Conservation (phyloP, 306 rosid species). For the Castanopsis chinensis region DNA sequence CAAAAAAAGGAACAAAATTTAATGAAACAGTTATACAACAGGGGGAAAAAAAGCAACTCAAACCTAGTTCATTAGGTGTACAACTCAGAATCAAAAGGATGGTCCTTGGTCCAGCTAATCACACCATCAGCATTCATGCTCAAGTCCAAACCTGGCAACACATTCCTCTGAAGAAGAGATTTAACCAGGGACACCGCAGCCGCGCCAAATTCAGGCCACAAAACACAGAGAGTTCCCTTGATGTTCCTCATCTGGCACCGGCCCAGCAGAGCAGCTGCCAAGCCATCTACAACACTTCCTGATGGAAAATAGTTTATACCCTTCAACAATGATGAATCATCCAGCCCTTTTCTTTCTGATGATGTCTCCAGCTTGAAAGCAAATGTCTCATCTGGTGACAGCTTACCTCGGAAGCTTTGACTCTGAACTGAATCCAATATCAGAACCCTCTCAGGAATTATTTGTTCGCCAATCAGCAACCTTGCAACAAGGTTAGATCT, state of each 20-base stretch:
- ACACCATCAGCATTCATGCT: background rate
- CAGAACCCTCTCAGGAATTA: slow-evolving; percentile 51
- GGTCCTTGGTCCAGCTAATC: slow-evolving; percentile 45
- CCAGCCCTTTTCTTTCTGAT: slow-evolving; percentile 39
- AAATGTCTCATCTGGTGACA: slow-evolving; percentile 48
- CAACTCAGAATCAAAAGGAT: slow-evolving; percentile 50
- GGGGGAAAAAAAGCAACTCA: background rate
- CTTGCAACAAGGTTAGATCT: slow-evolving; percentile 54
- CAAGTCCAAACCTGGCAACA: slow-evolving; percentile 41
- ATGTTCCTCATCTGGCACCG: slow-evolving; percentile 56
- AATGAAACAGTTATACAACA: background rate
- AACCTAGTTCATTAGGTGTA: slow-evolving; percentile 43
- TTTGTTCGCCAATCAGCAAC: slow-evolving; percentile 34
- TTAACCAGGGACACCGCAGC: slow-evolving; percentile 44
- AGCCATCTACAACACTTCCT: slow-evolving; percentile 80
- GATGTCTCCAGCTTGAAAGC: slow-evolving; percentile 75
- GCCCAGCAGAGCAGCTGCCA: slow-evolving; percentile 67
- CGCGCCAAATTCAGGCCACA: slow-evolving; percentile 75
- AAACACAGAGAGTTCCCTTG: slow-evolving; percentile 59
- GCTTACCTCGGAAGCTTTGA: slow-evolving; percentile 52
- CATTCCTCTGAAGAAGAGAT: slow-evolving; percentile 37
- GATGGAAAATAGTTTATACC: slow-evolving; percentile 64
- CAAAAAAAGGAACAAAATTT: background rate
- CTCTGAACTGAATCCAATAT: slow-evolving; percentile 53
- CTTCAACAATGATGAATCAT: slow-evolving; percentile 26